A percentile compares a stretch with the other conserved stretches of the same genome.
These are phyloP conservation scores for Pisolithus marmoratus DNA, from an alignment of 768 basidiomycete species.

Conservation along the genomic window DNA sequence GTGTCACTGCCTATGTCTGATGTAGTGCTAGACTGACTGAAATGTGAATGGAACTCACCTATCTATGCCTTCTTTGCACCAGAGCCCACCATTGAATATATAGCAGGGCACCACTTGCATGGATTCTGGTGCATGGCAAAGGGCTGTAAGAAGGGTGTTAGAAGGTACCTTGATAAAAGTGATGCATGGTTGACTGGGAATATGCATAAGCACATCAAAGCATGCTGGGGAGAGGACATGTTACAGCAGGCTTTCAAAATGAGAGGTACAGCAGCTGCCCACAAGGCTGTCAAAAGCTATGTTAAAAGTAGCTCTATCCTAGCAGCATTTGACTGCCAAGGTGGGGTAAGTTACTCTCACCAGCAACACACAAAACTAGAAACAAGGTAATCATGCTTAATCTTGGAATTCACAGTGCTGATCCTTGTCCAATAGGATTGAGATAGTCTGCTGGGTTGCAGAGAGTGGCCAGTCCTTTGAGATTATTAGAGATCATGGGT, in stretches of 20 bases:
- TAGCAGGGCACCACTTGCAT: conserved; percentile 7
- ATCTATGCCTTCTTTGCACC: conserved; percentile 1
- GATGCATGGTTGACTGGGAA: conserved; percentile 27
- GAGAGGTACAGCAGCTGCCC: background rate
- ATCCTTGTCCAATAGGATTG: conserved; percentile 7
- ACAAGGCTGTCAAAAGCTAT: background rate
- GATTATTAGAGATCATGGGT: conserved; percentile 17
- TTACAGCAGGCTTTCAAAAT: background rate
- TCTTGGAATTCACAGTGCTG: background rate
- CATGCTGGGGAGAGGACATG: background rate
- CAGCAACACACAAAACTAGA: conserved; percentile 16
- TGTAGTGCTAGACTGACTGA: background rate
- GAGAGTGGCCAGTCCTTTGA: conserved; percentile 17
- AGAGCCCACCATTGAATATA: background rate
- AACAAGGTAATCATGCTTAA: background rate
- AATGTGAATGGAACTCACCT: background rate
- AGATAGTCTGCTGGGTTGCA: conserved; percentile 20
- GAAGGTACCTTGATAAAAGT: conserved; percentile 16
- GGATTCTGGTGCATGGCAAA: conserved; percentile 22
- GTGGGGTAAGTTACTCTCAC: conserved; percentile 16
- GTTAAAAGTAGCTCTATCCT: conserved; percentile 13
- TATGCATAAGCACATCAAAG: conserved; percentile 5
- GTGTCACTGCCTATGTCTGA: background rate
- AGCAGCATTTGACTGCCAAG: background rate
- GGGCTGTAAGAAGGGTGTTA: conserved; percentile 14